A percentile compares a stretch with the other conserved stretches of the same genome.
phyloP scores from a whole-genome alignment of 768 basidiomycete genomes.

The Naganishia kalamii region DNA sequence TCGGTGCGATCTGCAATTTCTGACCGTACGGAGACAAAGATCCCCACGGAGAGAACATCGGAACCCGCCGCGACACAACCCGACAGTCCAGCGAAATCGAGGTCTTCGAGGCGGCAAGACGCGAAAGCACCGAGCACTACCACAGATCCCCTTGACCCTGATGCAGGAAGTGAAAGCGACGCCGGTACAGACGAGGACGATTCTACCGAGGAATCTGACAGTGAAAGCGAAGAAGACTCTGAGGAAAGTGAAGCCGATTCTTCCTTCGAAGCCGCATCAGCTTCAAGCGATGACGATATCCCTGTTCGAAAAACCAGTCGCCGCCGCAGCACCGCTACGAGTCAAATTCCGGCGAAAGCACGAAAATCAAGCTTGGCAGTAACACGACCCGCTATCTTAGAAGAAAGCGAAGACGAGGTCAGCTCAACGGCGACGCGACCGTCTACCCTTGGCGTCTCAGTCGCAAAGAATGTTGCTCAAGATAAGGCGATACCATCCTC shows the following conservation, averaged over 20 bases:
- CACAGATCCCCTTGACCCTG: no score
- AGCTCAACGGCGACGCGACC: neutral
- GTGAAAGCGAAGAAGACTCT: slow-evolving; percentile 3
- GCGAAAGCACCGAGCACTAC: no score
- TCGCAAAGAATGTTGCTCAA: neutral
- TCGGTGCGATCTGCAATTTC: neutral
- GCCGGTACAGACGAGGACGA: neutral
- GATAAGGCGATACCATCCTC: neutral
- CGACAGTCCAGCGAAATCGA: neutral
- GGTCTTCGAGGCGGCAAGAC: no score
- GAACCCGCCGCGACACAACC: neutral
- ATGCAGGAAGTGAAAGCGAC: no score
- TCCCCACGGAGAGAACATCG: neutral
- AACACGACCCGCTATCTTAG: neutral
- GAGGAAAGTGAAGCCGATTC: slow-evolving; percentile 13
- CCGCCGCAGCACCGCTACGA: slow-evolving; percentile 13
- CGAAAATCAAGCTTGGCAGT: slow-evolving; percentile 23
- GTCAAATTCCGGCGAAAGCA: neutral
- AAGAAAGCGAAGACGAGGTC: neutral
- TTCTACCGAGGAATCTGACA: neutral
- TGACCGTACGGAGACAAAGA: neutral
- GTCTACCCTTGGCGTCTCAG: neutral
- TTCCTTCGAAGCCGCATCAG: slow-evolving; percentile 10
- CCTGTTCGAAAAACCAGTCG: slow-evolving; percentile 10
- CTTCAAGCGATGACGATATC: slow-evolving; percentile 18